A percentile compares a stretch with the other conserved stretches of the same genome.
Conservation (phyloP, 1,284 basidiomycete species). For the Microbotryum lychnidis-dioicae region DNA sequence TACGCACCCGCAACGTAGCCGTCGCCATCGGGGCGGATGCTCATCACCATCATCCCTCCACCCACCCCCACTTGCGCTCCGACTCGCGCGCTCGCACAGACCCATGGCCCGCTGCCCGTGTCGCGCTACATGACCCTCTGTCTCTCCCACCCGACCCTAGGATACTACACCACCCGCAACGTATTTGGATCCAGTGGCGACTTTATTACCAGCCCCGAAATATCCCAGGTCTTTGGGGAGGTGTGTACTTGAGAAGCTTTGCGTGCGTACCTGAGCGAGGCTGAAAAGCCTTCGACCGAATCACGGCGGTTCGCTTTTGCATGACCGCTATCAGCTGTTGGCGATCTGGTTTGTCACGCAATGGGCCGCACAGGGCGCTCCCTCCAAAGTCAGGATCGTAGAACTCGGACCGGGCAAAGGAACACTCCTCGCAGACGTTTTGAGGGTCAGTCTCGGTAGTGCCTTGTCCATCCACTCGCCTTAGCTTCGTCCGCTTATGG, state of each 20-base stretch:
- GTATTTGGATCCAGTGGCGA: slow-evolving; percentile 85
- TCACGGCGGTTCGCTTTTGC: neutral
- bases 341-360: slow-evolving; percentile 77
- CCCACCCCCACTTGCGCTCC: neutral
- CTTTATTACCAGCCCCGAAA: slow-evolving; percentile 95
- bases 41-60: neutral
- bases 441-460: slow-evolving; percentile 54
- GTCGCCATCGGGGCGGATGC: neutral
- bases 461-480: neutral
- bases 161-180: slow-evolving; percentile 70
- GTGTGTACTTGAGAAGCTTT: slow-evolving; percentile 44
- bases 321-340: slow-evolving; percentile 56
- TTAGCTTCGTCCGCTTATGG: no score
- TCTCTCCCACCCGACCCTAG: slow-evolving; percentile 72
- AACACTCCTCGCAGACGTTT: slow-evolving; percentile 82
- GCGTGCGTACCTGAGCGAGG: slow-evolving; percentile 24
- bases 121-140: slow-evolving; percentile 83
- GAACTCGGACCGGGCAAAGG: slow-evolving; percentile 93
- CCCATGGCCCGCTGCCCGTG: slow-evolving; percentile 75
- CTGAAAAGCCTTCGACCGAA: no score
- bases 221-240: slow-evolving; percentile 94
- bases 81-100: slow-evolving; percentile 44
- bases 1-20: neutral
- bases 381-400: slow-evolving; percentile 58
- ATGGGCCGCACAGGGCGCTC: slow-evolving; percentile 56